Base-by-base conservation (phyloP, 1,284 basidiomycete species). In the Amylostereum chailletii region DNA sequence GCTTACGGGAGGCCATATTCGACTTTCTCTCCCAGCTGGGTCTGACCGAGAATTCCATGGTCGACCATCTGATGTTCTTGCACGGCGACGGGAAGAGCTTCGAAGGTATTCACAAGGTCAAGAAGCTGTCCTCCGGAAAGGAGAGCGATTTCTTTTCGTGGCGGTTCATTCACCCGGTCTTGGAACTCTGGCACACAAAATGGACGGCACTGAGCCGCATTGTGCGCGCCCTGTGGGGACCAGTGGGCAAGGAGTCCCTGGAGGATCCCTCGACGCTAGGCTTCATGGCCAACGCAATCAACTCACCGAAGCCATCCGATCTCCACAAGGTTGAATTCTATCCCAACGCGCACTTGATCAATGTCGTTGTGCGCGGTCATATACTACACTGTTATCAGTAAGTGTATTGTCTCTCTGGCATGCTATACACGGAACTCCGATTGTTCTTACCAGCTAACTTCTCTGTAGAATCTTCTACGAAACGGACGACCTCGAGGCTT, bases 101-200 rank as follows among this genome's bases (percentile, higher is more conserved):
- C 31, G 48, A 56, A 2, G 41, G 42, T 6, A 37, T 55, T 10
- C 29, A 49, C 7, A 51, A 40, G 9, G 27, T 55, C 0, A 53
- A 52, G 40, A 36, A 41, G 8, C 48, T 50, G 27, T n/a, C 55
- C 4, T 45, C 49, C n/a, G 8, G n/a, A 1, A 44, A 46, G 6
- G 26, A 34, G 4, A 41, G 44, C 3, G 46, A 48, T 11, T 49
- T 48, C 37, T 30, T 46, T 6, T 50, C 52, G 1, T 38, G 56
- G 2, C 45, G 45, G 3, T 57, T 49, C 38, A 8, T 53, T n/a
- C 32, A 51, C 1, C 40, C 52, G 8, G 47, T 56, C 3, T 42
- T 55, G 1, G 55, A 54, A 40, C 42, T 58, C 1, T 59, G 55
- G 53, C 58, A 59, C 38, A 56, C 51, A n/a, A 55, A 58, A 45